Base-by-base conservation (phyloP, 2,329 filamentous ascomycete genomes). In the Exophiala xenobiotica region DNA sequence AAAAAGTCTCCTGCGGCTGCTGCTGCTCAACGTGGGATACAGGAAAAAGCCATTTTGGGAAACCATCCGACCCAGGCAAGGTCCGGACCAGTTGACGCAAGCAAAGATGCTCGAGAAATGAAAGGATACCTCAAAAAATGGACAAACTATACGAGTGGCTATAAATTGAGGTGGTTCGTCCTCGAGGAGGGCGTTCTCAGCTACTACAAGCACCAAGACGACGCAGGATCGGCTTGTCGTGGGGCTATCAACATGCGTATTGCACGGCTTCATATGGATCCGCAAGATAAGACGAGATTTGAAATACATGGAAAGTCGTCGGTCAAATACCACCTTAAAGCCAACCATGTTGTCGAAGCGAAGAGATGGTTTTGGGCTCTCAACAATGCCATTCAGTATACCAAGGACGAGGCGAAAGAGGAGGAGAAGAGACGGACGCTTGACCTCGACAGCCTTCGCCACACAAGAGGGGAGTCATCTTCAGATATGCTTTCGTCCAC, bases 201-300 rank as follows among this genome's bases (percentile, higher is more conserved):
- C 70, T 99, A 99, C 74, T 99, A 97, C 76, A 99, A 99, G 73
- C 90, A 97, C 68, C 93, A 99, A 72, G 93, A 99, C 67, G 93
- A 99, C 68, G 89, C 90, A 24, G 93, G 91, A 19, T 95, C 90
- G 46, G 93, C 93, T 49, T 99, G 93, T 68, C 90, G 93, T 56
- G 93, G 93, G 53, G 93, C 93, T 46, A 99, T 99, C 73, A 97
- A 97, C 68, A 99, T 99, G 91, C 87, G 87, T 55, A 99, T 99
- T 61, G 93, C 93, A 19, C 86, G 85, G 65, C 79, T 99, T 23
- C 87, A 92, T 70, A 97, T 99, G 91, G 95, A 95, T 65, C 81
- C 92, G 0, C 90, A 96, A 61, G 93, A 99, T 68, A 99, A 97
- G 75, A 92, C 91, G 39, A 90, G 92, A 53, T 97, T 99, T 64